Evolutionary conservation across 768 basidiomycete genomes (phyloP).

Genomic region (Mycena filopes): DNA sequence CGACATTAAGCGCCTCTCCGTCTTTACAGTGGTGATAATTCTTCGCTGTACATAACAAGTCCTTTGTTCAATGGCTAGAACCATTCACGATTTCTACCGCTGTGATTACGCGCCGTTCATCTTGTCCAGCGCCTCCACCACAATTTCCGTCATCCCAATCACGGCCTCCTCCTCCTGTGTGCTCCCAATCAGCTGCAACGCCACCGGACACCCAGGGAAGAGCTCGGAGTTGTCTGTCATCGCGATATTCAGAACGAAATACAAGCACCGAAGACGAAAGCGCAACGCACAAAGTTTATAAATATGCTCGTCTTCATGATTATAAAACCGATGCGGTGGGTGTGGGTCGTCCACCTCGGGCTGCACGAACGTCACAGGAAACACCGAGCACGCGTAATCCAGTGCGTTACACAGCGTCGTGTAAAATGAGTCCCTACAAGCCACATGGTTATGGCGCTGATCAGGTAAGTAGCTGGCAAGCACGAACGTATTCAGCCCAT

Average conservation of each 20-base stretch:
- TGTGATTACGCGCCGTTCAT: slow-evolving; percentile 17
- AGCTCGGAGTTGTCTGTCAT: slow-evolving; percentile 68
- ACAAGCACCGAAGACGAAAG: not conserved
- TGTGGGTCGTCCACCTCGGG: slow-evolving; percentile 59
- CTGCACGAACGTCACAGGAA: slow-evolving; percentile 76
- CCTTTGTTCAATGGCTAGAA: no score
- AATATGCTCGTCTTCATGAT: slow-evolving; percentile 60
- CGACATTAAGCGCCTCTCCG: no score
- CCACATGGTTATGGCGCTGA: not conserved
- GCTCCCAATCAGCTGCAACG: slow-evolving; percentile 73
- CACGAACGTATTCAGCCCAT: slow-evolving; percentile 65
- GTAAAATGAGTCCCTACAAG: slow-evolving; percentile 62
- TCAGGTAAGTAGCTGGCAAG: not conserved
- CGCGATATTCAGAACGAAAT: no score
- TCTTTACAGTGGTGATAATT: no score
- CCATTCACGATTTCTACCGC: no score
- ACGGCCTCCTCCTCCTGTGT: slow-evolving; percentile 80
- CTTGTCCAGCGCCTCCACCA: slow-evolving; percentile 60
- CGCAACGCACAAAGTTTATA: slow-evolving; percentile 64
- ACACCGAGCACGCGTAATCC: slow-evolving; percentile 67
- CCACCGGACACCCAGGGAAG: slow-evolving; percentile 66
- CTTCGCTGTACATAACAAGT: no score
- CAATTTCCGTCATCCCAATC: slow-evolving; percentile 72
- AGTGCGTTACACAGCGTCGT: slow-evolving; percentile 73
- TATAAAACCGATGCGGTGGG: slow-evolving; percentile 61